These are phyloP conservation scores for Suillus sp. DNA, from an alignment of 768 basidiomycete genomes.

Conservation along the genomic window DNA sequence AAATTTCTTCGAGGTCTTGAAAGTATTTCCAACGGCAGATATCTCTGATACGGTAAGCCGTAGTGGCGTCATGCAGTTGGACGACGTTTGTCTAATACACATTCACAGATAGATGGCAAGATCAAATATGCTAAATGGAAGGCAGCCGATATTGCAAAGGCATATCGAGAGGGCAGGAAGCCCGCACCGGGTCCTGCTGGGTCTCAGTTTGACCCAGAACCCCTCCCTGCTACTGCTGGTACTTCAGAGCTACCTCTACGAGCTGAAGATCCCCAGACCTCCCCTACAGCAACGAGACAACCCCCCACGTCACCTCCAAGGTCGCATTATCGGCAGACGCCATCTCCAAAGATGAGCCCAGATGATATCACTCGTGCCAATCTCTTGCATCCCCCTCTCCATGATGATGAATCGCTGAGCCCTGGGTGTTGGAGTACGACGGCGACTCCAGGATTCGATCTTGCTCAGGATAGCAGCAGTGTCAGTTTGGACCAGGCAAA, in stretches of 20 bases:
- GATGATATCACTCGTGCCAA: constrained; percentile 33
- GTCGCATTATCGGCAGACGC: constrained; percentile 31
- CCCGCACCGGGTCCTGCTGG: constrained; percentile 81
- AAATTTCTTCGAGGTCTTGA: constrained; percentile 90
- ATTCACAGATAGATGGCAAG: constrained; percentile 77
- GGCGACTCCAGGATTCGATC: constrained; percentile 67
- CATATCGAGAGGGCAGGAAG: constrained; percentile 88
- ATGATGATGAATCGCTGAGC: constrained; percentile 39
- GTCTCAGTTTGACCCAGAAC: constrained; percentile 33
- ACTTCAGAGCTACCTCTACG: constrained; percentile 19
- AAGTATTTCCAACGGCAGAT: constrained; percentile 65
- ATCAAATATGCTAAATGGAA: constrained; percentile 97
- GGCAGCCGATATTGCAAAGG: constrained; percentile 92
- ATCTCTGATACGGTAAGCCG: constrained; percentile 57
- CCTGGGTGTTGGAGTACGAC: constrained; percentile 75
- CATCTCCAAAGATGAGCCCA: constrained; percentile 34
- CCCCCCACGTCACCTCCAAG: constrained; percentile 20
- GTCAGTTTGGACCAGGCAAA: constrained; percentile 26
- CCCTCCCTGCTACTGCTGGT: constrained; percentile 11
- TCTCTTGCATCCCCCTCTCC: constrained; percentile 26
- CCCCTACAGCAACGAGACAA: constrained; percentile 26
- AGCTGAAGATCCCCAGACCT: constrained; percentile 30
- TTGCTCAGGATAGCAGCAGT: constrained; percentile 16
- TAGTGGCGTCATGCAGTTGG: not conserved
- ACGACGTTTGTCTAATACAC: constrained; percentile 9